Conservation (phyloP, 192 early-diverging fungal species). For the Backusella luteola region DNA sequence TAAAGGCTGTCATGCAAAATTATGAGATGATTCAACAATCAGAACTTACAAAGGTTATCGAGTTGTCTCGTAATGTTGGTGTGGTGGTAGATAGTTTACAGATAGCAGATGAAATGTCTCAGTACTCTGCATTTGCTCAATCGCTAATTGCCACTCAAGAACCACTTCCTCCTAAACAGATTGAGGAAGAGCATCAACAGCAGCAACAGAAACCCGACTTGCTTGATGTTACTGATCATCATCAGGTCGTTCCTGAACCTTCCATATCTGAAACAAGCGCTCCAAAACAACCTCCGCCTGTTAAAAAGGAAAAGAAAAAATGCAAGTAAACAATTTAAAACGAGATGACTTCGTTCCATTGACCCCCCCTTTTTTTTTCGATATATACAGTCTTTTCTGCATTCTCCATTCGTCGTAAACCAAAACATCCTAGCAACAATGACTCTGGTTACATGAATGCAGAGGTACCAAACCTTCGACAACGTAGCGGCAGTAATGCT, state of each 20-base stretch:
- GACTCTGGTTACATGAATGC: slow-evolving; percentile 9
- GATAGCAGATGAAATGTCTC: slow-evolving; percentile 14
- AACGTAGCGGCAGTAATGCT: slow-evolving; percentile 9
- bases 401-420: slow-evolving; percentile 24
- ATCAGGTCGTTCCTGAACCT: not conserved
- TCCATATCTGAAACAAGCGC: slow-evolving; percentile 12
- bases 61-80: slow-evolving; percentile 12
- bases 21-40: slow-evolving; percentile 33
- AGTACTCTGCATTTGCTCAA: not conserved
- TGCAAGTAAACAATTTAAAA: not conserved
- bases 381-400: slow-evolving; percentile 14
- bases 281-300: not conserved
- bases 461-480: not conserved
- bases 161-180: not conserved
- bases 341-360: not conserved
- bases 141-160: not conserved
- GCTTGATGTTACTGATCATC: slow-evolving; percentile 1
- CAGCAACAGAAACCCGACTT: not conserved
- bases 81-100: not conserved
- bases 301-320: slow-evolving; percentile 11
- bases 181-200: not conserved
- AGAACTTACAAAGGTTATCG: slow-evolving; percentile 24
- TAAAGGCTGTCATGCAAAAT: slow-evolving; percentile 12
- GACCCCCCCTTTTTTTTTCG: too few relatives aligned
- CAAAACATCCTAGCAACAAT: slow-evolving; percentile 2